phyloP scores from a whole-genome alignment of 306 rosid species.

The Pyrus pyrifolia region DNA sequence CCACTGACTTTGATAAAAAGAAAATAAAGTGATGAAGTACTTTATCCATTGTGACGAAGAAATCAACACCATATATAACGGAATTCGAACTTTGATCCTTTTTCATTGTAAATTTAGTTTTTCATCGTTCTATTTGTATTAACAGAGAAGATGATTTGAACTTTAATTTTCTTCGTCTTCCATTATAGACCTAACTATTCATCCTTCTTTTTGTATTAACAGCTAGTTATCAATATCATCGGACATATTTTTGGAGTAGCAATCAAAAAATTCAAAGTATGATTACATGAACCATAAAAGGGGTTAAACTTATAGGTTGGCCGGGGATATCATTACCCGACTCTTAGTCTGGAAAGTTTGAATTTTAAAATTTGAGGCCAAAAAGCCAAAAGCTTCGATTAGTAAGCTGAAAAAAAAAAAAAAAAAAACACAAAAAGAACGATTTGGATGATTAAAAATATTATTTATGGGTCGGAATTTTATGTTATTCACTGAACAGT shows the following conservation, averaged over 20 bases:
- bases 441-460: too few species aligned
- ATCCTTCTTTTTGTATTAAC: too few species aligned
- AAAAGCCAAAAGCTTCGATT: neutral
- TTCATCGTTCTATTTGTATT: too few species aligned
- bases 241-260: too few species aligned
- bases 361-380: constrained; percentile 14
- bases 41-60: neutral
- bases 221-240: too few species aligned
- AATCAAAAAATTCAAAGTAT: neutral
- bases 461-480: neutral
- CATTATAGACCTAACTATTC: too few species aligned
- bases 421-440: too few species aligned
- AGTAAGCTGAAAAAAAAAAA: constrained; percentile 4
- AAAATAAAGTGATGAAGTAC: neutral
- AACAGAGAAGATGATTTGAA: too few species aligned
- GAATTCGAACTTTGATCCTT: too few species aligned
- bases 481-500: neutral
- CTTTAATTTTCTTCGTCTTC: too few species aligned
- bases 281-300: neutral
- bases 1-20: neutral
- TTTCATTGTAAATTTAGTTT: too few species aligned
- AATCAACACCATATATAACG: neutral
- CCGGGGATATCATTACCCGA: neutral
- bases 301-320: neutral
- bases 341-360: constrained; percentile 28